Evolutionary conservation across 2,329 filamentous ascomycete species (phyloP).

Genomic region (Xylariaceae sp.): DNA sequence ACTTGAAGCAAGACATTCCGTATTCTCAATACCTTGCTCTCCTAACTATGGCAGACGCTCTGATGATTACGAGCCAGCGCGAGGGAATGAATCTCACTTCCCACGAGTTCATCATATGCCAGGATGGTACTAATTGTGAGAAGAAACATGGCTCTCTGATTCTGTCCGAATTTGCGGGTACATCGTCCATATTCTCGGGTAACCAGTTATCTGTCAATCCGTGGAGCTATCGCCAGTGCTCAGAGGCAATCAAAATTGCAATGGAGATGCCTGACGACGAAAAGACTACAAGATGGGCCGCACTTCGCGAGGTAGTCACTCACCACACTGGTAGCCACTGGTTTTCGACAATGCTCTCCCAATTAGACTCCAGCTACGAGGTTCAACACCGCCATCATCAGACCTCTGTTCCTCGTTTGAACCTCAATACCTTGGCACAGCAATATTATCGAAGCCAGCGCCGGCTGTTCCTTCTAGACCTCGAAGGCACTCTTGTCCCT

Average conservation of each 20-base stretch:
- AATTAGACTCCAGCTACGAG: conserved; percentile 72
- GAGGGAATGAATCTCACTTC: conserved; percentile 97
- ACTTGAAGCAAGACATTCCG: conserved; percentile 90
- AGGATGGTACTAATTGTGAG: conserved; percentile 71
- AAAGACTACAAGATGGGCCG: conserved; percentile 70
- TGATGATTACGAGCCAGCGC: conserved; percentile 93
- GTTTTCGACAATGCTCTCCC: conserved; percentile 72
- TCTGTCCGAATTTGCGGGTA: conserved; percentile 92
- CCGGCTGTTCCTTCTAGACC: conserved; percentile 86
- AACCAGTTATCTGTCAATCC: conserved; percentile 86
- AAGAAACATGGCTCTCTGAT: conserved; percentile 89
- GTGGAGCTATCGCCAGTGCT: conserved; percentile 89
- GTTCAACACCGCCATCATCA: conserved; percentile 84
- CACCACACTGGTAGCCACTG: conserved; percentile 83
- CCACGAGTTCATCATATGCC: conserved; percentile 90
- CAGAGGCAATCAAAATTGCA: conserved; percentile 79
- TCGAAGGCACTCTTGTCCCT: conserved; percentile 87
- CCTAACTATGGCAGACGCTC: conserved; percentile 80
- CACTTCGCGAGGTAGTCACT: conserved; percentile 70
- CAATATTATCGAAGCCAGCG: conserved; percentile 65
- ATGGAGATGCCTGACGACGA: conserved; percentile 77
- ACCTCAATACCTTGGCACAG: conserved; percentile 60
- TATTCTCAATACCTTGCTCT: conserved; percentile 92
- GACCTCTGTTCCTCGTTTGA: conserved; percentile 81
- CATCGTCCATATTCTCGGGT: conserved; percentile 77